These are phyloP conservation scores for Quercus phellos DNA, from an alignment of 331 rosid genomes.

Conservation along the genomic window DNA sequence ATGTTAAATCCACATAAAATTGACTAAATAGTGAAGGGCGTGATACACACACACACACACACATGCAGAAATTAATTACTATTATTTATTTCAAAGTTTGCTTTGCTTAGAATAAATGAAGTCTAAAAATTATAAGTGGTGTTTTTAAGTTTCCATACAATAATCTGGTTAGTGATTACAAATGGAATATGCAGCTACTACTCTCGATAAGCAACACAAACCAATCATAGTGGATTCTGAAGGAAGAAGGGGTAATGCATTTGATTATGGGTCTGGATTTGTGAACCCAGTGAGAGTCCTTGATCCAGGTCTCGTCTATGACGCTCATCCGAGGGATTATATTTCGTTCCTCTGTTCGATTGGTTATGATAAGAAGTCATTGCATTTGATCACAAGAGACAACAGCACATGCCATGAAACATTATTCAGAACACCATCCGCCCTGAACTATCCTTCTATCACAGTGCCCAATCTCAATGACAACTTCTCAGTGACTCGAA, in stretches of 20 bases:
- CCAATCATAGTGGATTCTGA: constrained; percentile 58
- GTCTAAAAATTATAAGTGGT: neutral
- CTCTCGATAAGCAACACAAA: constrained; percentile 50
- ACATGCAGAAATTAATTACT: neutral
- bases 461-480: constrained; percentile 59
- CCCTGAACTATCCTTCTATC: constrained; percentile 71
- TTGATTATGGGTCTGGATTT: constrained; percentile 79
- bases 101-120: neutral
- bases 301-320: constrained; percentile 71
- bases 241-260: constrained; percentile 56
- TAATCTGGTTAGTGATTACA: constrained; percentile 19
- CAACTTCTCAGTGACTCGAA: constrained; percentile 43
- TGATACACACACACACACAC: neutral
- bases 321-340: constrained; percentile 46
- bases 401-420: constrained; percentile 53
- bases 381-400: constrained; percentile 58
- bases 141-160: neutral
- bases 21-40: neutral
- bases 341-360: constrained; percentile 61
- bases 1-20: neutral
- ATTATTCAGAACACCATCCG: constrained; percentile 45
- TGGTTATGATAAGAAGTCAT: constrained; percentile 57
- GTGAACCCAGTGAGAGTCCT: constrained; percentile 61
- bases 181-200: constrained; percentile 51
- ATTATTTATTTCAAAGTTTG: neutral